A percentile compares a stretch with the other conserved stretches of the same genome.
phyloP scores from a whole-genome alignment of 192 early-diverging fungal species.

The Oehlia diaphana region DNA sequence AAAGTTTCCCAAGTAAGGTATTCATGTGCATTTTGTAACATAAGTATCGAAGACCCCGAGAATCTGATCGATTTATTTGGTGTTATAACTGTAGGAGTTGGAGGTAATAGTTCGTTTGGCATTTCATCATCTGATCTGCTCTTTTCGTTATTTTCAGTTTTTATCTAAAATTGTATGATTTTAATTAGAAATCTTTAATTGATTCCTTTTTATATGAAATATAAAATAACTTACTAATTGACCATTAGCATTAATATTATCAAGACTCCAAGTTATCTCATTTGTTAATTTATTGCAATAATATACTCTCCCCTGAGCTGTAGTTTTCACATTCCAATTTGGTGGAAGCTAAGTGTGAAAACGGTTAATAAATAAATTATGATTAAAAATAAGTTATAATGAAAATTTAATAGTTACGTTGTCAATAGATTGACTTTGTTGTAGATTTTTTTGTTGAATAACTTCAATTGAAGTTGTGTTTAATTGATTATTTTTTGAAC shows the following conservation, averaged over 20 bases:
- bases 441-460: neutral
- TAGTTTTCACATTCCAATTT: conserved; percentile 48
- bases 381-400: neutral
- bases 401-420: neutral
- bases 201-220: neutral
- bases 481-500: neutral
- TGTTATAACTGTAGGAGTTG: neutral
- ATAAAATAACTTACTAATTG: neutral
- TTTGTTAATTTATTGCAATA: conserved; percentile 55
- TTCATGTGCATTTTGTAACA: conserved; percentile 27
- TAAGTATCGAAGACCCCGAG: neutral
- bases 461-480: neutral
- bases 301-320: conserved; percentile 47
- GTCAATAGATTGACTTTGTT: neutral
- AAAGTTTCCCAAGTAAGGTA: conserved; percentile 55
- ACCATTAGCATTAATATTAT: conserved; percentile 32
- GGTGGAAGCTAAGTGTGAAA: conserved; percentile 35
- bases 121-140: neutral
- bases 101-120: neutral
- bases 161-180: neutral
- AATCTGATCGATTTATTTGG: neutral
- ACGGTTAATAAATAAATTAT: neutral
- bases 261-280: conserved; percentile 54
- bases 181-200: neutral
- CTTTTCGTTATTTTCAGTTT: neutral